Percentiles rank a stretch among this genome's conserved stretches.
These are phyloP conservation scores for Ottelia alismoides DNA, from an alignment of 106 monocot species.

Conservation along the genomic window DNA sequence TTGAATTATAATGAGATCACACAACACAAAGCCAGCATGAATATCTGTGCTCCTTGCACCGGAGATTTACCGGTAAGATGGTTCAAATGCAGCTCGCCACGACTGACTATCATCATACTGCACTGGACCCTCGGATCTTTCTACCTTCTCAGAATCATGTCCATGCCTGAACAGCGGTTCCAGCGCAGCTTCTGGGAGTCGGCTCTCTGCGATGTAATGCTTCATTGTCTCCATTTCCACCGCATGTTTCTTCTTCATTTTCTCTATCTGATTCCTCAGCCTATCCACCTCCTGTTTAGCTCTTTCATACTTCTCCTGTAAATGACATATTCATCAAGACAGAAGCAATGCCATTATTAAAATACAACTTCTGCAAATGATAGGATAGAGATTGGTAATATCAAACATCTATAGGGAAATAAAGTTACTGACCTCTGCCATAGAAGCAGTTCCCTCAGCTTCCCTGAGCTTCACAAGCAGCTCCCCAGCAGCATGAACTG, in stretches of 20 bases:
- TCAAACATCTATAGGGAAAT: not conserved
- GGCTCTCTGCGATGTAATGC: constrained; percentile 77
- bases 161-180: constrained; percentile 24
- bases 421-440: constrained; percentile 55
- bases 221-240: constrained; percentile 91
- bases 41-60: no score
- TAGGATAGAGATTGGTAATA: not conserved
- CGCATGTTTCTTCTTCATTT: constrained; percentile 77
- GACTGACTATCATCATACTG: constrained; percentile 48
- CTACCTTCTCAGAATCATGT: constrained; percentile 13
- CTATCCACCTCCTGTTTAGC: constrained; percentile 60
- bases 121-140: constrained; percentile 1
- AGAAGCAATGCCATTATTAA: not conserved
- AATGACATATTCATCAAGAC: not conserved
- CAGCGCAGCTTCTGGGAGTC: constrained; percentile 78
- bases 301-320: constrained; percentile 52
- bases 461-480: constrained; percentile 86
- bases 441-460: constrained; percentile 60
- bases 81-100: constrained; percentile 76
- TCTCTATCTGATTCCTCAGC: constrained; percentile 72
- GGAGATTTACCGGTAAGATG: constrained; percentile 56
- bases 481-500: constrained; percentile 94
- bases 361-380: no score
- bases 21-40: no score
- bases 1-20: no score